Evolutionary conservation across 306 rosid species (phyloP).

Genomic region (Mimosa bimucronata): DNA sequence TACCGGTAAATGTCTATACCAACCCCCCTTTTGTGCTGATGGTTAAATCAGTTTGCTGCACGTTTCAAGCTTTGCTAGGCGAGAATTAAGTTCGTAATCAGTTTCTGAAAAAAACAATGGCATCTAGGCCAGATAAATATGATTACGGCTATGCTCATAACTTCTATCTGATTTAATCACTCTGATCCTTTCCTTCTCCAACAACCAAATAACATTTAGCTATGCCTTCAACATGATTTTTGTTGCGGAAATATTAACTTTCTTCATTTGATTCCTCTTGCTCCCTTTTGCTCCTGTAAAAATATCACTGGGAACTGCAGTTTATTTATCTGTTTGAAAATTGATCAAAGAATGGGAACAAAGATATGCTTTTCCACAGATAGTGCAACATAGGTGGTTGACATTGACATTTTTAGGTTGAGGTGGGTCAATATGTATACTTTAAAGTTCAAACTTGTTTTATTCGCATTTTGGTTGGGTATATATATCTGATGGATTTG

Average conservation of each 20-base stretch:
- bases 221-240: conserved; percentile 18
- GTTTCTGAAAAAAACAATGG: conserved; percentile 8
- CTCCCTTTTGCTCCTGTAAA: not conserved
- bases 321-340: conserved; percentile 12
- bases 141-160: not conserved
- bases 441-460: not conserved
- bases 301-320: not conserved
- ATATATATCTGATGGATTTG: not conserved
- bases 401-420: conserved; percentile 20
- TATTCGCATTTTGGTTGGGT: conserved; percentile 26
- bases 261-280: not conserved
- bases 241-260: not conserved
- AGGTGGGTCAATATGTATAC: not conserved
- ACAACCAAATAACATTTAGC: conserved; percentile 1
- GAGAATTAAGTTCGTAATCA: conserved; percentile 13
- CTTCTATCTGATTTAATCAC: not conserved
- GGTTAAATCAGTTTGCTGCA: conserved; percentile 16
- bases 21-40: not conserved
- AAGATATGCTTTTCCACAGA: not conserved
- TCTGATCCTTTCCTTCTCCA: not conserved
- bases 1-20: conserved; percentile 30
- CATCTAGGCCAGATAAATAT: not conserved
- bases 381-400: conserved; percentile 21
- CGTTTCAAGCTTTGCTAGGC: conserved; percentile 3
- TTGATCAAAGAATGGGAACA: not conserved